Base-by-base conservation (phyloP, 345 rosid genomes). In the Psidium guajava region DNA sequence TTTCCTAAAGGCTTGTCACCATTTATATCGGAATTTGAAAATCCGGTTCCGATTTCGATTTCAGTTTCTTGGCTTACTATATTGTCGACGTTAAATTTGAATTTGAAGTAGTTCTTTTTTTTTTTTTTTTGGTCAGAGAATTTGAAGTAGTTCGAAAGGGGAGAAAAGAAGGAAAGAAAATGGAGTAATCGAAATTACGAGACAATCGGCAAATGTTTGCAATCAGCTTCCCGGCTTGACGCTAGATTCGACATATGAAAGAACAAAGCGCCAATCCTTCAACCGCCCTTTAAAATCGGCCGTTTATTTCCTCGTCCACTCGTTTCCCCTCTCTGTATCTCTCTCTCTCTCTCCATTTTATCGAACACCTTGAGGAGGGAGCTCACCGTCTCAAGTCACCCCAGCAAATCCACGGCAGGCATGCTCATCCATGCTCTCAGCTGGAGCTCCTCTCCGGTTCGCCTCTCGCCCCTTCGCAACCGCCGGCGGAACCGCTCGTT, bases 361-460 rank as follows among this genome's bases (percentile, higher is more conserved):
- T 82, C 84, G 84, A 54, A 82, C 84, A 82, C 84, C 85, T 61
- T 14, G 42, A 44, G 58, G 42, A 44, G 58, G 6, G 53, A 54
- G n/a, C 52, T 20, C 42, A 12, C 57, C 74, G 18, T 22, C 18
- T 40, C 51, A 50, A 25, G 52, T 50, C 52, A 2, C 52, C 11
- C 24, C 85, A 8, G 27, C 25, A 47, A 84, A 58, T 51, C 42
- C 51, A 64, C 3, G 36, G 18, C 81, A 55, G 24, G 47, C 80
- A 88, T 91, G 91, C 83, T 59, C 55, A 44, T 84, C 82, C 87
- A 85, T 77, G 86, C 88, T 6, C 88, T 85, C n/a, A 80, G 85
- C 40, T 58, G 77, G 36, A 83, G 58, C 74, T 54, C 87, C 6
- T 27, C 85, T 50, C 86, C 87, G 61, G 58, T 44, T 50, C 84